Evolutionary conservation across 2,329 filamentous ascomycete genomes (phyloP), one percentile per base, ranked within the genome.

Genomic region (Plenodomus biglobosus): DNA sequence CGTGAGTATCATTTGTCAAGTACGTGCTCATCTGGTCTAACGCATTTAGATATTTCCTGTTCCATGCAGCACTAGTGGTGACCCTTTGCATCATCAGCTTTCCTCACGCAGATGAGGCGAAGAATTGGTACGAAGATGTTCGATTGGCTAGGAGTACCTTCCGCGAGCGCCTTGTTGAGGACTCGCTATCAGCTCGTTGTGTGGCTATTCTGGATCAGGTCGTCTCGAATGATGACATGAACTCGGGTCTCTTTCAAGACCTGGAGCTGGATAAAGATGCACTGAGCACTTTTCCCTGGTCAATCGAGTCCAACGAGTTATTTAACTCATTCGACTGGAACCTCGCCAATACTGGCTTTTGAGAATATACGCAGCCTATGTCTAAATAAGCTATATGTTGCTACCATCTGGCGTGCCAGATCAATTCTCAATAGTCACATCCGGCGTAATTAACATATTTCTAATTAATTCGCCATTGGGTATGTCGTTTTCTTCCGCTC

Each of bases 261-360:
- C 35, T 54, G 5, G 50, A 56, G 11, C 40, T 64, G 21, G 55
- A 58, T 13, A 53, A 53, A 35, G 59, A 57, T 17, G 53, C 57
- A 4, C 43, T 64, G 38, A 64, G 55, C 32, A 52, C 51, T 8
- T 64, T 64, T 22, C 61, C 61, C 11, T 64, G 61, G 61, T 64
- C 61, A 3, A 34, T 59, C 8, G 59, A 64, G 40, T 59, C 59
- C 8, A 59, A 54, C n/a, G 61, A 64, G 36, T 36, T 64, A 2
- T 64, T 64, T 38, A 50, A 52, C 32, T 61, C 61, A 2, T 62
- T 64, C 20, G 59, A 64, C 21, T 64, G 61, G 61, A 51, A 64
- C 19, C 40, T 62, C n/a, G 54, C 50, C 17, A 48, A 51, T n/a
- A 52, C 45, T 16, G 53, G 46, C 8, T 64, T 58, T 30, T 62